These are phyloP conservation scores for Vachellia collinsii DNA, from an alignment of 306 rosid genomes.

Conservation along the genomic window DNA sequence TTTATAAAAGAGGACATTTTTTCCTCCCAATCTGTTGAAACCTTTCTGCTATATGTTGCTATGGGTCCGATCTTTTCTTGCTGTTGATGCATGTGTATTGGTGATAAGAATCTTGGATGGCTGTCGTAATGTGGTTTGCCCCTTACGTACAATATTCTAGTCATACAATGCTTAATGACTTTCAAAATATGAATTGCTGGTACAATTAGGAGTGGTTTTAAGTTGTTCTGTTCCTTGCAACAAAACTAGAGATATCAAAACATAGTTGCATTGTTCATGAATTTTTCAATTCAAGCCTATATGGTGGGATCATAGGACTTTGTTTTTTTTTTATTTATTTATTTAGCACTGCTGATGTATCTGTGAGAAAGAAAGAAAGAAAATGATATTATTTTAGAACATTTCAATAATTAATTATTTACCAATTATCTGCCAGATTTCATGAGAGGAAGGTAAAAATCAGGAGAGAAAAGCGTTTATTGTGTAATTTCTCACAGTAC, in stretches of 20 bases:
- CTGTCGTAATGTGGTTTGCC: no score
- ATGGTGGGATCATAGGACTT: background rate
- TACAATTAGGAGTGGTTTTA: background rate
- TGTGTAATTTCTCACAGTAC: background rate
- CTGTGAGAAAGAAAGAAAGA: no score
- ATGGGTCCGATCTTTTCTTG: background rate
- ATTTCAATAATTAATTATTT: background rate
- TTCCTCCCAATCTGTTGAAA: slow-evolving; percentile 1
- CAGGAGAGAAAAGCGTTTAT: background rate
- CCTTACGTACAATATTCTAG: no score
- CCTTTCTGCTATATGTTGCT: slow-evolving; percentile 11
- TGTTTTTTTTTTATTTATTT: no score
- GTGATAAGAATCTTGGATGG: background rate
- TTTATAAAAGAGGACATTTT: background rate
- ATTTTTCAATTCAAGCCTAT: background rate
- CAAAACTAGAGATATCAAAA: background rate
- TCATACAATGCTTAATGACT: no score
- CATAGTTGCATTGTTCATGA: background rate
- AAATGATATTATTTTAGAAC: background rate
- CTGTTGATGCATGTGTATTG: slow-evolving; percentile 22
- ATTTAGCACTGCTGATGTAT: background rate
- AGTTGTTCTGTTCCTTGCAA: background rate
- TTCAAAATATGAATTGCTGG: no score
- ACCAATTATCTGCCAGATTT: background rate
- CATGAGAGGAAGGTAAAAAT: background rate